Percentiles rank a stretch among this genome's conserved stretches.
Evolutionary conservation across 805 yeast species (phyloP).

Genomic region (Metschnikowia borealis): DNA sequence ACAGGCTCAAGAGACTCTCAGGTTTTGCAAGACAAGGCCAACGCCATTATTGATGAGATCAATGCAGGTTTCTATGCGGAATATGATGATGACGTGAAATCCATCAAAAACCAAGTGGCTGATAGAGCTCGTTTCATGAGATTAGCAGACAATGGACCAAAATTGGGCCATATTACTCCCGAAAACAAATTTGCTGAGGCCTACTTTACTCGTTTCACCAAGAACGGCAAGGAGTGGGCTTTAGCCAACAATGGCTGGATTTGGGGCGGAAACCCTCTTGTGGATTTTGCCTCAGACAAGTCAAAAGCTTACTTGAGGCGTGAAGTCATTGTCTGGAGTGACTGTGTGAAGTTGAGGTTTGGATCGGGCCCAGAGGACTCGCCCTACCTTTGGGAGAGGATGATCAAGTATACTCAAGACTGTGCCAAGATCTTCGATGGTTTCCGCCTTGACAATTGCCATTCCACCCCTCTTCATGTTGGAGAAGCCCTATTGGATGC

Average conservation of each 20-base stretch:
- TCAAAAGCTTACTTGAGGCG: constrained; percentile 82
- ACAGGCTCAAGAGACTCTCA: constrained; percentile 17
- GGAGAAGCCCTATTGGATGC: constrained; percentile 85
- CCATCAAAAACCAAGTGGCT: constrained; percentile 63
- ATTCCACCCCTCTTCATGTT: constrained; percentile 93
- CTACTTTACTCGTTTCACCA: constrained; percentile 72
- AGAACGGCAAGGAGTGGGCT: constrained; percentile 57
- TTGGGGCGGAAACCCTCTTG: constrained; percentile 93
- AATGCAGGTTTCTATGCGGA: constrained; percentile 67
- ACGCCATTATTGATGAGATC: constrained; percentile 65
- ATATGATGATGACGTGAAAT: constrained; percentile 69
- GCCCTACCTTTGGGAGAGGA: constrained; percentile 84
- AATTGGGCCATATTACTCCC: constrained; percentile 56
- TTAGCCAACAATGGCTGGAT: constrained; percentile 98
- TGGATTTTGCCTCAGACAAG: constrained; percentile 82
- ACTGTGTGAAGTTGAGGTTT: constrained; percentile 88
- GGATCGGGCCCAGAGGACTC: constrained; percentile 77
- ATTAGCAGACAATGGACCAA: constrained; percentile 78
- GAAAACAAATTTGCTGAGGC: constrained; percentile 71
- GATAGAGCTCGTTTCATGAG: constrained; percentile 76
- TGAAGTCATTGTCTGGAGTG: constrained; percentile 97
- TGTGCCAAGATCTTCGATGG: constrained; percentile 80
- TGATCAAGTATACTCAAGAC: constrained; percentile 68
- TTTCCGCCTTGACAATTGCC: constrained; percentile 91
- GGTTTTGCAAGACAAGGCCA: constrained; percentile 34